These are phyloP conservation scores for Blastocystis sp. DNA, from an alignment of 352 stramenopile genomes.

Conservation along the genomic window DNA sequence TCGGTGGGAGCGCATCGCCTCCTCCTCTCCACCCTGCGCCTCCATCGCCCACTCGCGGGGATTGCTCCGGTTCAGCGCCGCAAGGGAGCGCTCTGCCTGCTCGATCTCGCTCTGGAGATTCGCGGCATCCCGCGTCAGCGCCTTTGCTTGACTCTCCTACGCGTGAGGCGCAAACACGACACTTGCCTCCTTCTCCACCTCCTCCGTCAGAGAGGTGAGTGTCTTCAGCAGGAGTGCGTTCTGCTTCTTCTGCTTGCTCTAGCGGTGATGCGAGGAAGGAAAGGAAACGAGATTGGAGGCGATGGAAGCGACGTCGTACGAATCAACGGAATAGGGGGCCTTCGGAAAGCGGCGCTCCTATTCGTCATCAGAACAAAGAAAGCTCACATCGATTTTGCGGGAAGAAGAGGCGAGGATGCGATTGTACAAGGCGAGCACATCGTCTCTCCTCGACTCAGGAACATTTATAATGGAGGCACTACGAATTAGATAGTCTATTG, in stretches of 20 bases:
- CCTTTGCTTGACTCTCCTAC: not conserved
- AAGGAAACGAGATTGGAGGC: not conserved
- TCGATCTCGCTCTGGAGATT: not conserved
- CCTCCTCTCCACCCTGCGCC: not conserved
- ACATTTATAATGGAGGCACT: slow-evolving; percentile 3
- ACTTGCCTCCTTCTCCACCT: not conserved
- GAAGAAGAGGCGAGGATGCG: slow-evolving; percentile 27
- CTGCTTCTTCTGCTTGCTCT: slow-evolving; percentile 50
- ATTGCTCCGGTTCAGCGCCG: not conserved
- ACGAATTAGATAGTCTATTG: not conserved
- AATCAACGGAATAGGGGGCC: not conserved
- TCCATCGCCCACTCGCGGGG: not conserved
- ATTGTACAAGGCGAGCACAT: slow-evolving; percentile 12
- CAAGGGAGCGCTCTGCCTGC: not conserved
- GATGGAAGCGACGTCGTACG: slow-evolving; percentile 18
- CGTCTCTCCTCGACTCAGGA: slow-evolving; percentile 30
- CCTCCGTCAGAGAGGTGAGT: not conserved
- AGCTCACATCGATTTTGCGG: not conserved
- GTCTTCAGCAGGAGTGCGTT: slow-evolving; percentile 18
- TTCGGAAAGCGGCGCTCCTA: slow-evolving; percentile 62
- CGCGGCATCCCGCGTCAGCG: not conserved
- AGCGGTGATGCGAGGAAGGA: not conserved
- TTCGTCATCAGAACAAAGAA: not conserved
- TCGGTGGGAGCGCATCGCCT: not conserved
- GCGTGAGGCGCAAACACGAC: not conserved